Percentiles rank a stretch among this genome's conserved stretches.
Evolutionary conservation across 805 yeast species (phyloP).

Genomic region (Myxozyma neotropica): DNA sequence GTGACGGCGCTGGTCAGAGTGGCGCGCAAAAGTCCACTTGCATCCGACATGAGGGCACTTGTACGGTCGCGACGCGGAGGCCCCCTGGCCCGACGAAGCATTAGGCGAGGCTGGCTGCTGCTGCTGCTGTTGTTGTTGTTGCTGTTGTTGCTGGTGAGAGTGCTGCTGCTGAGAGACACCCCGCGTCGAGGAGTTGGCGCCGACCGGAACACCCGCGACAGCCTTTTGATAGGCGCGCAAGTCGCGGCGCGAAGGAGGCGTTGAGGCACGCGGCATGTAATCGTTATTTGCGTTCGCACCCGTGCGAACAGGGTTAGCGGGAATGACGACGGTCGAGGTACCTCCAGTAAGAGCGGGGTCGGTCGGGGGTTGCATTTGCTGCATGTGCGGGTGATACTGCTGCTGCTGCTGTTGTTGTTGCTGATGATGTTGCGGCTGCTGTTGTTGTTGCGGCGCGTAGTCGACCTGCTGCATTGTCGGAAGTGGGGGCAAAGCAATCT

Average conservation of each 20-base stretch:
- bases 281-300: slow-evolving; percentile 27
- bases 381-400: slow-evolving; percentile 9
- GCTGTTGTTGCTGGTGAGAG: slow-evolving; percentile 31
- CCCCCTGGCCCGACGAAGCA: slow-evolving; percentile 31
- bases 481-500: slow-evolving; percentile 14
- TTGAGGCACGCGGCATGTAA: slow-evolving; percentile 7
- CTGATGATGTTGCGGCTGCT: slow-evolving; percentile 1
- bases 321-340: slow-evolving; percentile 21
- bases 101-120: slow-evolving; percentile 14
- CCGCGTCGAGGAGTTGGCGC: slow-evolving; percentile 9
- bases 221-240: slow-evolving; percentile 13
- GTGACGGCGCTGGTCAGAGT: slow-evolving; percentile 70
- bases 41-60: slow-evolving; percentile 50
- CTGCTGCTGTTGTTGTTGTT: slow-evolving; percentile 13
- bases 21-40: slow-evolving; percentile 70
- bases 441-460: slow-evolving; percentile 15
- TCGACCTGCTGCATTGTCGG: slow-evolving; percentile 10
- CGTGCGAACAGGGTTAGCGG: slow-evolving; percentile 28
- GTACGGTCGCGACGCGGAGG: slow-evolving; percentile 40
- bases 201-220: slow-evolving; percentile 5
- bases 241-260: slow-evolving; percentile 20
- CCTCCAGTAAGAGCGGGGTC: slow-evolving; percentile 32
- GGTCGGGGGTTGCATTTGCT: slow-evolving; percentile 21
- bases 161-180: slow-evolving; percentile 3
- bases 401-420: slow-evolving; percentile 2